Base-by-base conservation (phyloP, 2,329 filamentous ascomycete species). In the Fusarium lyarnte region DNA sequence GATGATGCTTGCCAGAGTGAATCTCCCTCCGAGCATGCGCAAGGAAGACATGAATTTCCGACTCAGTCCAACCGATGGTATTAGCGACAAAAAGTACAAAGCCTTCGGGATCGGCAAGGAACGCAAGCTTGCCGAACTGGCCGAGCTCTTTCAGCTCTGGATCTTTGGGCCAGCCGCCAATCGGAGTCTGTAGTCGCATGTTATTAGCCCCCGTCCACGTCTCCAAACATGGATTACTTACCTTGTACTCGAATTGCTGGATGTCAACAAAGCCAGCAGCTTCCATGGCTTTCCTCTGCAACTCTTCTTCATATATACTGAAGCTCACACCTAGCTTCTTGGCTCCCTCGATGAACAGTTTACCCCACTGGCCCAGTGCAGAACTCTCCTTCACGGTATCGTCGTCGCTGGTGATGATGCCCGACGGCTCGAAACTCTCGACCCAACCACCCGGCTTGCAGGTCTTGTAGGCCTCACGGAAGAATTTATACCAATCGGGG, bases 401-500 rank as follows among this genome's bases (percentile, higher is more conserved):
- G 2, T 66, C 63, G 4, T 66, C 63, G 10, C 60, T 66, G 5
- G 63, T 66, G 10, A 66, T 66, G 1, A 66, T 66, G 5, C 42
- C 36, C 0, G 63, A 66, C 3, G 63, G 63, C 8, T 66, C 63
- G 5, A 46, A 45, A 10, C 39, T 66, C 9, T 66, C 63, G 4
- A 66, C 52, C 63, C 63, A 66, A 3, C 63, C 63, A 4, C 63
- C 63, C 0, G 63, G 63, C 45, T 66, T 66, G 7, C 63, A 66
- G 10, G 63, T 52, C 23, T 60, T 66, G 21, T 52, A 66, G 3
- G 63, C 63, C 13, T 66, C 62, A 0, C 23, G 27, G 5, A 66
- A 66, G 38, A 66, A 66, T 7, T 36, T 39, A 3, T 66, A 52
- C 63, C 63, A 66, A 8, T 66, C 63, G 0, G 63, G 63, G 16